phyloP scores from a whole-genome alignment of 129 eudicot species.

The Saussurea involucrata region DNA sequence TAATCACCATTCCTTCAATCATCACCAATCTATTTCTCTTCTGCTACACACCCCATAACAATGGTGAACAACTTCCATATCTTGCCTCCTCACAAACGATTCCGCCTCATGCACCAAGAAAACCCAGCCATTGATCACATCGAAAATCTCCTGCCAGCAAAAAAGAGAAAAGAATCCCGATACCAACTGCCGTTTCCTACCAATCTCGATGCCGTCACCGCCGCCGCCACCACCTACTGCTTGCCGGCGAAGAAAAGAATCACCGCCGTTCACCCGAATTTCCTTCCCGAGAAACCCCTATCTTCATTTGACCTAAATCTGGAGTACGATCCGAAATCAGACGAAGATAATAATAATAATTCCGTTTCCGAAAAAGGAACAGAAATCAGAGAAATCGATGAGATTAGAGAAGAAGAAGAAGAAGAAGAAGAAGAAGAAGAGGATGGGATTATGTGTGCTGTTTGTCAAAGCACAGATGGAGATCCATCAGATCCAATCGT shows the following conservation, averaged over 20 bases:
- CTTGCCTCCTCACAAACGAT: conserved; percentile 76
- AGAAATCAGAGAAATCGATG: not conserved
- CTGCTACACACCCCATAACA: too few species aligned
- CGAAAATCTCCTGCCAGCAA: conserved; percentile 51
- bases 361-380: not conserved
- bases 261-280: conserved; percentile 41
- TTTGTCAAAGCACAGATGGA: conserved; percentile 81
- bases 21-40: not conserved
- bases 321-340: conserved; percentile 38
- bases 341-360: conserved; percentile 1
- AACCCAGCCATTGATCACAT: conserved; percentile 5
- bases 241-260: conserved; percentile 84
- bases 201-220: conserved; percentile 12
- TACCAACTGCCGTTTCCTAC: conserved; percentile 24
- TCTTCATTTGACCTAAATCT: conserved; percentile 59
- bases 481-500: conserved; percentile 84
- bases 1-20: not conserved
- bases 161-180: conserved; percentile 51
- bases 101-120: conserved; percentile 48
- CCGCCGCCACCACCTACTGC: conserved; percentile 24
- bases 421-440: conserved; percentile 39
- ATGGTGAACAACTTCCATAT: conserved; percentile 53
- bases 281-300: conserved; percentile 21
- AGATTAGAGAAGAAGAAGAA: not conserved
- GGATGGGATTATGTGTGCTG: conserved; percentile 79